A percentile compares a stretch with the other conserved stretches of the same genome.
phyloP scores from a whole-genome alignment of 805 yeast genomes.

The Wilhelminamyces savonicus region DNA sequence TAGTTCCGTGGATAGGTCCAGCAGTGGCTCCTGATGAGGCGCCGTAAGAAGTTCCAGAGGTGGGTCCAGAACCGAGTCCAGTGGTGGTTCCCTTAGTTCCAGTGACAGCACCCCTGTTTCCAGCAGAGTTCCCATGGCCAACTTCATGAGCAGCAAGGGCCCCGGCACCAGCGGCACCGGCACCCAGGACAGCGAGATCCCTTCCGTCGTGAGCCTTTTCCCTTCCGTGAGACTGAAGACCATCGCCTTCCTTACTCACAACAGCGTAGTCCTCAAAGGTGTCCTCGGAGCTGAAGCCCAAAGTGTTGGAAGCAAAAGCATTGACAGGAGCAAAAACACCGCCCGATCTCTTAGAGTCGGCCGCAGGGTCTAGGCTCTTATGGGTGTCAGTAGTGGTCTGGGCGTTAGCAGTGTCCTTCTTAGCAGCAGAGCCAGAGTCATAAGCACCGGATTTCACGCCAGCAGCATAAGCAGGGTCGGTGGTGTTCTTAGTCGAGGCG shows the following conservation, averaged over 20 bases:
- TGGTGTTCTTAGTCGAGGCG: too few species aligned
- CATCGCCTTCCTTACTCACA: too few species aligned
- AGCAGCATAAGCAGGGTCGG: slow-evolving; percentile 3
- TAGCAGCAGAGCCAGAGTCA: not conserved
- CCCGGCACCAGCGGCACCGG: too few species aligned
- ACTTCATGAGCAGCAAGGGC: too few species aligned
- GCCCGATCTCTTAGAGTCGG: not conserved
- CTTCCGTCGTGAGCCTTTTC: too few species aligned
- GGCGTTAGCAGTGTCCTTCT: not conserved
- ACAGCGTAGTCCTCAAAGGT: too few species aligned
- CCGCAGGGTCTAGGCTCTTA: not conserved
- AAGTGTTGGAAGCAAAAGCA: slow-evolving; percentile 2
- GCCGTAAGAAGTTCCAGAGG: not conserved
- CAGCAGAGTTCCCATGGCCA: too few species aligned
- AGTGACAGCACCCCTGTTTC: too few species aligned
- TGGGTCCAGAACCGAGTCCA: not conserved
- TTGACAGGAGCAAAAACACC: not conserved
- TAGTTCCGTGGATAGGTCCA: too few species aligned
- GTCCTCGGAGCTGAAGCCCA: slow-evolving; percentile 4
- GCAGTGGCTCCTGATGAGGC: too few species aligned
- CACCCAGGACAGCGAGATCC: too few species aligned
- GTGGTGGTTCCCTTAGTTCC: not conserved
- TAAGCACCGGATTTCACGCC: not conserved
- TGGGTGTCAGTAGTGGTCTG: not conserved
- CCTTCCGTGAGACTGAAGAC: too few species aligned